Conservation (phyloP, 306 rosid genomes). For the Vicia villosa region DNA sequence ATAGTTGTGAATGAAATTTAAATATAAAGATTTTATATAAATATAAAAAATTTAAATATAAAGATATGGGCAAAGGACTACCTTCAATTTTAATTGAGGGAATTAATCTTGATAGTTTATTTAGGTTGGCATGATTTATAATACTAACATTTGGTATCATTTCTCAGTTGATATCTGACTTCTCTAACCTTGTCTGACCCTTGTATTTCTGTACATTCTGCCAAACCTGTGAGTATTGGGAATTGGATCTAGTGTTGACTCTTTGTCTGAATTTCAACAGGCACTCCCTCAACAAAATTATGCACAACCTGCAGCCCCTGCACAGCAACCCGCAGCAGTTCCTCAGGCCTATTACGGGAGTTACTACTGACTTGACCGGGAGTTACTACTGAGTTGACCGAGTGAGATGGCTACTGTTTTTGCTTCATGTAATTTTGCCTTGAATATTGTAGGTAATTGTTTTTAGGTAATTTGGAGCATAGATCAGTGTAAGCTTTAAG, state of each 20-base stretch:
- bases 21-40: too few relatives aligned
- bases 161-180: constrained; percentile 1
- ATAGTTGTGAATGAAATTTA: too few relatives aligned
- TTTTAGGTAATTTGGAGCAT: constrained; percentile 33
- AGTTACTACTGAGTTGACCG: constrained; percentile 50
- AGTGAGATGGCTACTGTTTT: constrained; percentile 35
- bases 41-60: too few relatives aligned
- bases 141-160: background rate
- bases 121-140: too few relatives aligned
- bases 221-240: background rate
- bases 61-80: too few relatives aligned
- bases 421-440: constrained; percentile 39
- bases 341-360: constrained; percentile 85
- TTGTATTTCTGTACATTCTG: background rate
- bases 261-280: constrained; percentile 51
- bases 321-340: constrained; percentile 74
- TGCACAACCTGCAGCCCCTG: constrained; percentile 73
- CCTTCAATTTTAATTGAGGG: too few relatives aligned
- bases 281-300: constrained; percentile 70
- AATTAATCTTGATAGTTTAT: too few relatives aligned
- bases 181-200: background rate
- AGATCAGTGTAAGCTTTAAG: constrained; percentile 40
- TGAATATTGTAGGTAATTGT: constrained; percentile 20
- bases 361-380: too few relatives aligned
- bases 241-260: background rate